These are phyloP conservation scores for Penicillium occitanis DNA, from an alignment of 2,329 filamentous ascomycete genomes.

Conservation along the genomic window DNA sequence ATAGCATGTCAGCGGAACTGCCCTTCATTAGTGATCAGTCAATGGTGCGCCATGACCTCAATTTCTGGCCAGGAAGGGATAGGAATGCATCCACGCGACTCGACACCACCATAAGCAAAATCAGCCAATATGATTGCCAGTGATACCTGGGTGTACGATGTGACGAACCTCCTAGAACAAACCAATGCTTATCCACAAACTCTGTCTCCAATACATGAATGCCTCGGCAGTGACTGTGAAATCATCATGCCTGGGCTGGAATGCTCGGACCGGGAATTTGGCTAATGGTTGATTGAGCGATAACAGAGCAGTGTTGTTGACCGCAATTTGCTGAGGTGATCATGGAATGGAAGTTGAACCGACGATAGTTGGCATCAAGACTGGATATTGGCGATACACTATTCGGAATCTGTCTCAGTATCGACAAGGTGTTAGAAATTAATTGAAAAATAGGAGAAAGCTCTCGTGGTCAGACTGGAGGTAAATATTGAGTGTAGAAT, in stretches of 20 bases:
- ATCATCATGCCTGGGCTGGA: constrained; percentile 14
- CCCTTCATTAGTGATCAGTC: neutral
- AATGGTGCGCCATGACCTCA: neutral
- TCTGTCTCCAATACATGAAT: neutral
- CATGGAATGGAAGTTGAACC: constrained; percentile 15
- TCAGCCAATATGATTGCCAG: neutral
- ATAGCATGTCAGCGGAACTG: neutral
- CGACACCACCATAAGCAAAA: neutral
- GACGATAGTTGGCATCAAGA: constrained; percentile 2
- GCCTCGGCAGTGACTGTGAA: neutral
- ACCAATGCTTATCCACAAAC: neutral
- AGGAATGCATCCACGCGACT: constrained; percentile 14
- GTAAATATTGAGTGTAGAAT: neutral
- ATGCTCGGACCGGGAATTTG: constrained; percentile 3
- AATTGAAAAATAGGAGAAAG: neutral
- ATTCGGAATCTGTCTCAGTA: too few species aligned
- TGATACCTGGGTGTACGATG: neutral
- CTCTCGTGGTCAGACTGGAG: neutral
- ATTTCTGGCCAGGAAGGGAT: constrained; percentile 11
- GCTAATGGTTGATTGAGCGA: neutral
- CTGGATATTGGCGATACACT: neutral
- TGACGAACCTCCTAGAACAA: neutral
- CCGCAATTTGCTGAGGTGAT: neutral
- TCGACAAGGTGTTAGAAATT: neutral
- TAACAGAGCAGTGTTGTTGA: constrained; percentile 1